Evolutionary conservation across 2,329 filamentous ascomycete genomes (phyloP).

Genomic region (Colletotrichum aenigma): DNA sequence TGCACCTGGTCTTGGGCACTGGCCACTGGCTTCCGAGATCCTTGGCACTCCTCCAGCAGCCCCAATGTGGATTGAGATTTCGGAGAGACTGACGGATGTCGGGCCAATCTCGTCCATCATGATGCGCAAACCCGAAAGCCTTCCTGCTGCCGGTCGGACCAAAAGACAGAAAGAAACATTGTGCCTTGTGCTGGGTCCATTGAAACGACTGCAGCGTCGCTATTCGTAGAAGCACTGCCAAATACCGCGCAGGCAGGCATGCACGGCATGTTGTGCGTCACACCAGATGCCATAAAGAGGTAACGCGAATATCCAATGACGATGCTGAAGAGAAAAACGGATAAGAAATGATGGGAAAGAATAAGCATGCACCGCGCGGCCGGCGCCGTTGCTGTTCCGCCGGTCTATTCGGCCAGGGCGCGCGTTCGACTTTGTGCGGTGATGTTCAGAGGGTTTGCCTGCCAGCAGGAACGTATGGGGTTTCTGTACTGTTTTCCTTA

Average conservation of each 20-base stretch:
- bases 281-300: not conserved
- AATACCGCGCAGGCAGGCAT: not conserved
- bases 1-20: slow-evolving; percentile 6
- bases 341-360: not conserved
- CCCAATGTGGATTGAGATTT: not conserved
- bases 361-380: not conserved
- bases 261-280: not conserved
- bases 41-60: not conserved
- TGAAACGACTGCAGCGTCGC: not conserved
- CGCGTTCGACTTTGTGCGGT: too few species aligned
- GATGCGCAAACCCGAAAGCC: not conserved
- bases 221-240: not conserved
- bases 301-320: not conserved
- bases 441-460: too few species aligned
- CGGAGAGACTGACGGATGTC: not conserved
- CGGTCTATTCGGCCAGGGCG: too few species aligned
- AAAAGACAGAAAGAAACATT: not conserved
- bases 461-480: too few species aligned
- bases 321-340: not conserved
- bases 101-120: not conserved
- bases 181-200: not conserved
- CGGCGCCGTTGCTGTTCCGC: too few species aligned
- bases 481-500: too few species aligned
- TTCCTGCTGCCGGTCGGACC: not conserved
- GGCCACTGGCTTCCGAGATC: slow-evolving; percentile 4